Base-by-base conservation (phyloP, 768 basidiomycete genomes). In the Tephrocybe sp. region DNA sequence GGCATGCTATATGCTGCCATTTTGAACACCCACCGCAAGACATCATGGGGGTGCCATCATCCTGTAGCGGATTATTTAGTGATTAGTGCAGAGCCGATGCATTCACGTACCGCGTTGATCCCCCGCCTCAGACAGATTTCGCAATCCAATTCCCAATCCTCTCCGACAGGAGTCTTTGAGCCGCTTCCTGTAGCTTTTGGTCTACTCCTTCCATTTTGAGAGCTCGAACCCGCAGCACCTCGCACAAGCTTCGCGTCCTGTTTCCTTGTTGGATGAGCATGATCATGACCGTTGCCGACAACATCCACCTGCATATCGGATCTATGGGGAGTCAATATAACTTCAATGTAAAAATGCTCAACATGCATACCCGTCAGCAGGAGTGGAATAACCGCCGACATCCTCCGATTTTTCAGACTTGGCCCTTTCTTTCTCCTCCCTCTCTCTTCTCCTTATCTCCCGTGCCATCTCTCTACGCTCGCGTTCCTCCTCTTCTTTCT, bases 1-100 rank as follows among this genome's bases (percentile, higher is more conserved):
- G 91, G 59, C 94, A 97, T 18, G 71, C 62, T 27, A 90, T 90
- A 59, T 97, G 94, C 58, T 95, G 94, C 94, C 93, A 97, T 64
- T 83, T 83, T 12, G 75, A 78, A 65, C 94, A 97, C 23, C 68
- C 62, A 19, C 88, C 89, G 61, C 94, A 97, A 30, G 82, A 91
- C 62, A 92, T 80, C 69, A 95, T 77, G 3, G 88, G 83, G 10
- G 74, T 70, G 10, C 84, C 87, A 52, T 91, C 91, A 52, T 93
- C 89, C 92, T 94, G 31, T 29, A 49, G 24, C 23, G 34, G 45
- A 3, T n/a, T 29, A 29, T 5, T 29, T 7, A 30, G 56, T 53
- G 54, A 40, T 34, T 41, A 58, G 33, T 34, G 57, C 50, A 18
- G 27, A 44, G 24, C 47, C 16, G 36, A 47, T 16, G n/a, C n/a